Evolutionary conservation across 371 early-diverging fungal species (phyloP).

Genomic region (Ordospora colligata): DNA sequence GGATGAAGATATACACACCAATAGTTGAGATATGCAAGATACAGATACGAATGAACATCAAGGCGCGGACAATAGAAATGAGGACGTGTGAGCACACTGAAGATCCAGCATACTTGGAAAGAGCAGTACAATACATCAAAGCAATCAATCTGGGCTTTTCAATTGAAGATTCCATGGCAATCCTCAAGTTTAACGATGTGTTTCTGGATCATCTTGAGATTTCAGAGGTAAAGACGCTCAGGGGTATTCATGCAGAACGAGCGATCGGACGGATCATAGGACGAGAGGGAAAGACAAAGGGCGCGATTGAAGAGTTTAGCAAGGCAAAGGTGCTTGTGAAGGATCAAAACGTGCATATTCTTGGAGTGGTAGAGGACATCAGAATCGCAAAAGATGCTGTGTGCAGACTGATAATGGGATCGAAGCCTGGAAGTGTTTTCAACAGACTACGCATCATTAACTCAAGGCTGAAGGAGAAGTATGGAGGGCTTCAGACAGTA

Average conservation of each 20-base stretch:
- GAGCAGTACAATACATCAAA: conserved; percentile 69
- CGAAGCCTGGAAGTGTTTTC: conserved; percentile 92
- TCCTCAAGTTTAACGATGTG: conserved; percentile 71
- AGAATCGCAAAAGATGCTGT: conserved; percentile 89
- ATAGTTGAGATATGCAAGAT: conserved; percentile 87
- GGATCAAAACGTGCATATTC: conserved; percentile 86
- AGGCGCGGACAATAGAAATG: conserved; percentile 75
- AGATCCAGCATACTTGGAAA: conserved; percentile 69
- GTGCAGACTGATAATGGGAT: conserved; percentile 81
- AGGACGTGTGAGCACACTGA: conserved; percentile 62
- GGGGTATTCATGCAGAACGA: conserved; percentile 84
- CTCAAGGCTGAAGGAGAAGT: conserved; percentile 56
- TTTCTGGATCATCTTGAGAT: conserved; percentile 83
- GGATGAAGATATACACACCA: conserved; percentile 96
- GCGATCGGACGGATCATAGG: conserved; percentile 98
- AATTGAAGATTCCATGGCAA: conserved; percentile 76
- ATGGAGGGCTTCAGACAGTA: conserved; percentile 49
- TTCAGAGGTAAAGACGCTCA: conserved; percentile 89
- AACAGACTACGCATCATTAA: conserved; percentile 55
- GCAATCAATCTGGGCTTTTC: conserved; percentile 85
- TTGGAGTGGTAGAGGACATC: conserved; percentile 89
- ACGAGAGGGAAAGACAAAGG: conserved; percentile 89
- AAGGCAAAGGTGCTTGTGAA: conserved; percentile 90
- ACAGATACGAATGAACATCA: conserved; percentile 85
- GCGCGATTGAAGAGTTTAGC: conserved; percentile 85